Percentiles rank a stretch among this genome's conserved stretches.
Evolutionary conservation across 257 asterid species (phyloP).

Genomic region (Osmanthus fragrans): DNA sequence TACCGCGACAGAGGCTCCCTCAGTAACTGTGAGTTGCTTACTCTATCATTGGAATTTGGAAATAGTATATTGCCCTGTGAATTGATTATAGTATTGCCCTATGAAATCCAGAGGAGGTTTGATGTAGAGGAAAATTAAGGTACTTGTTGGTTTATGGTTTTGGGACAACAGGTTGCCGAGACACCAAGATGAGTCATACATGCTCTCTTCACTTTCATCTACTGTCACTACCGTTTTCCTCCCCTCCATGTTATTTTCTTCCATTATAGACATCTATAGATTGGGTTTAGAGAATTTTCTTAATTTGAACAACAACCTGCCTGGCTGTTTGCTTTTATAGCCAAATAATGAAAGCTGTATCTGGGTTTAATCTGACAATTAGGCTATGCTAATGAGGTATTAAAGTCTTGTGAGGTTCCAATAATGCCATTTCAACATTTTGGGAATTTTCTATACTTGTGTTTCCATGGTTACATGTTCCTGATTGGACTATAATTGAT

Average conservation of each 20-base stretch:
- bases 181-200: conserved; percentile 67
- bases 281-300: background rate
- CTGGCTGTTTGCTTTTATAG: conserved; percentile 18
- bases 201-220: conserved; percentile 73
- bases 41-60: too few relatives aligned
- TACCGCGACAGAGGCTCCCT: too few relatives aligned
- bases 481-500: too few relatives aligned
- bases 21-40: too few relatives aligned
- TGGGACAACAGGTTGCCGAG: conserved; percentile 42
- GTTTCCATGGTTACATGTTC: background rate
- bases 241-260: conserved; percentile 22
- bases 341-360: background rate
- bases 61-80: too few relatives aligned
- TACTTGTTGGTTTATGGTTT: conserved; percentile 20
- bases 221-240: conserved; percentile 56
- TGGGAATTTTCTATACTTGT: background rate
- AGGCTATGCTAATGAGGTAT: background rate
- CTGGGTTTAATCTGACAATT: conserved; percentile 3
- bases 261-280: conserved; percentile 5
- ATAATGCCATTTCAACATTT: background rate
- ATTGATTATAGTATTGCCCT: too few relatives aligned
- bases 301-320: background rate
- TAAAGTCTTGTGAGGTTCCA: background rate
- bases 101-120: conserved; percentile 51
- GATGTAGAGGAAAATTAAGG: conserved; percentile 52